Evolutionary conservation across 202 grass and related monocot genomes (phyloP).

Genomic region (Bolboschoenoplectus hybrid): DNA sequence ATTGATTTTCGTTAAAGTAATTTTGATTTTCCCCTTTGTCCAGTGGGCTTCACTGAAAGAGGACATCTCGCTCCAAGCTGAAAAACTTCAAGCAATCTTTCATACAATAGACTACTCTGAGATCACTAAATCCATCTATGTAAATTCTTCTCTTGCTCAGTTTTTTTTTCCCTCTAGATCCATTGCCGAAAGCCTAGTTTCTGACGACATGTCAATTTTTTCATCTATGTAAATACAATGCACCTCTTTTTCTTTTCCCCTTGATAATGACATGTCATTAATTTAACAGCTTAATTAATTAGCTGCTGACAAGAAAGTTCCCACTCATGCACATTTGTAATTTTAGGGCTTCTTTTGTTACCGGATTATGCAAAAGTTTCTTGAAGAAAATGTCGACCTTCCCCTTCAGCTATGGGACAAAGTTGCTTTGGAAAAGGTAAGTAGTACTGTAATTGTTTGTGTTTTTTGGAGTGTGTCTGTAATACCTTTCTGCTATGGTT

Average conservation of each 20-base stretch:
- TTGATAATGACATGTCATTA: not conserved
- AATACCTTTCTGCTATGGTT: not conserved
- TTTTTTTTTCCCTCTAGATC: not conserved
- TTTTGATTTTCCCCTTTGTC: not conserved
- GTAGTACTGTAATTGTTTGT: not conserved
- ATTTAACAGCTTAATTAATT: not conserved
- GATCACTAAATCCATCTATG: not conserved
- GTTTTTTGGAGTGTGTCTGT: too few relatives aligned
- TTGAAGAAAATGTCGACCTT: not conserved
- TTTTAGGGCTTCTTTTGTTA: not conserved
- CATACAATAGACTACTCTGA: not conserved
- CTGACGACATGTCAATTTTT: not conserved
- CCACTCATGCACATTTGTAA: not conserved
- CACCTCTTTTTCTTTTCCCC: not conserved
- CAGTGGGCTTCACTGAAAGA: not conserved
- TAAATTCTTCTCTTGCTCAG: not conserved
- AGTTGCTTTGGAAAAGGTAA: slow-evolving; percentile 3
- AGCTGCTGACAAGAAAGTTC: not conserved
- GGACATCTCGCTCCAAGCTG: not conserved
- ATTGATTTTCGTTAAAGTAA: not conserved
- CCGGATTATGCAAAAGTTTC: not conserved
- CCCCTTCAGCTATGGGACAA: not conserved
- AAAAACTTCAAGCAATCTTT: not conserved
- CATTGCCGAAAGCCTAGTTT: not conserved
- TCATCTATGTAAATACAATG: not conserved